Evolutionary conservation across 345 rosid genomes (phyloP).

Genomic region (Eucalyptus albens): DNA sequence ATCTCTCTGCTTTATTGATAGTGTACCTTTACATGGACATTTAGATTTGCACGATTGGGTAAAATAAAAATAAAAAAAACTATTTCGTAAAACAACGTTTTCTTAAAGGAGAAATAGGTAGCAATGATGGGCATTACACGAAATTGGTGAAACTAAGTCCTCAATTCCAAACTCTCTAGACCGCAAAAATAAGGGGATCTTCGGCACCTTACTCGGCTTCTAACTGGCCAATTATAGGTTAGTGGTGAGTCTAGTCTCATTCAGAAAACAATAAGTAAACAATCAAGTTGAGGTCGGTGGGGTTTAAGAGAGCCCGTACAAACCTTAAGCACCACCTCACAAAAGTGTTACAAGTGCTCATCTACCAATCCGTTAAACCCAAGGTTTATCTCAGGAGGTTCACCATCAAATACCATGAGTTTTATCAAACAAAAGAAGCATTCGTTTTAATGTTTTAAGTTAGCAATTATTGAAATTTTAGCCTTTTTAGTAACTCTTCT

Average conservation of each 20-base stretch:
- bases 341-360: neutral
- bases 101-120: neutral
- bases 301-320: neutral
- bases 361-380: neutral
- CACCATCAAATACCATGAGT: neutral
- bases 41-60: neutral
- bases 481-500: neutral
- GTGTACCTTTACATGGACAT: neutral
- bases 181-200: neutral
- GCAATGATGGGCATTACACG: neutral
- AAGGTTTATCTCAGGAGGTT: neutral
- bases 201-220: neutral
- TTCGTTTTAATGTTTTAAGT: neutral
- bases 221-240: neutral
- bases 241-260: neutral
- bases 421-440: neutral
- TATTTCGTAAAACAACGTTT: neutral
- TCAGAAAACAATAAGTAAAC: neutral
- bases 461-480: neutral
- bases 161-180: neutral
- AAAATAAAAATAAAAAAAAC: neutral
- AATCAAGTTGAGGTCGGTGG: neutral
- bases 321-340: neutral
- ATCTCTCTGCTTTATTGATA: neutral
- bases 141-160: neutral